A percentile compares a stretch with the other conserved stretches of the same genome.
These are phyloP conservation scores for Stephanodiscus triporus DNA, from an alignment of 108 stramenopile genomes.

Conservation along the genomic window DNA sequence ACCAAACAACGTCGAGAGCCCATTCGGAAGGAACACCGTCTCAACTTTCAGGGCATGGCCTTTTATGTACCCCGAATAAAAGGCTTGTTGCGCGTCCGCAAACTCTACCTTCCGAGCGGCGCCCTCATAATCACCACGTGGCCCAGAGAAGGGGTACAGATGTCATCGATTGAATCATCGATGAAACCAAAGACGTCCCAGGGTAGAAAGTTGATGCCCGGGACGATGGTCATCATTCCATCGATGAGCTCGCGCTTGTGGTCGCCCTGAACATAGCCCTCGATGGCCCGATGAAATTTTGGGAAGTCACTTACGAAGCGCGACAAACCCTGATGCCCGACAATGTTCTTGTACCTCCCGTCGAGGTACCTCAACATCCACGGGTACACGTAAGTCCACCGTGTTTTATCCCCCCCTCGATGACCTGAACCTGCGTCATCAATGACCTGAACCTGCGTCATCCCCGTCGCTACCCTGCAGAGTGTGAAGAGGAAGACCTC, in stretches of 20 bases:
- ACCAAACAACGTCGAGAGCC: constrained; percentile 23
- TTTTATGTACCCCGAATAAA: constrained; percentile 33
- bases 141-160: constrained; percentile 19
- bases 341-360: neutral
- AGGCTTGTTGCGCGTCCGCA: constrained; percentile 2
- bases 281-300: neutral
- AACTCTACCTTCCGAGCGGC: constrained; percentile 13
- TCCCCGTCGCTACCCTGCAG: neutral
- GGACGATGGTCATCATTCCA: neutral
- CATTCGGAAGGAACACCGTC: constrained; percentile 23
- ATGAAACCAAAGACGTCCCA: constrained; percentile 29
- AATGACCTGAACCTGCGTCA: neutral
- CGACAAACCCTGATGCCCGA: constrained; percentile 3
- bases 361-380: constrained; percentile 11
- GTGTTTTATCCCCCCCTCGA: constrained; percentile 2
- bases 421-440: neutral
- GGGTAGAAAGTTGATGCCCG: neutral
- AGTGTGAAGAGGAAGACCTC: constrained; percentile 2
- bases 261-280: neutral
- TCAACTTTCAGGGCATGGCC: constrained; percentile 23
- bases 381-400: neutral
- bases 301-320: neutral
- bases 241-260: neutral
- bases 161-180: constrained; percentile 21
- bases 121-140: constrained; percentile 29